These are phyloP conservation scores for Thielaviopsis musarum DNA, from an alignment of 2,329 filamentous ascomycete genomes.

Conservation along the genomic window DNA sequence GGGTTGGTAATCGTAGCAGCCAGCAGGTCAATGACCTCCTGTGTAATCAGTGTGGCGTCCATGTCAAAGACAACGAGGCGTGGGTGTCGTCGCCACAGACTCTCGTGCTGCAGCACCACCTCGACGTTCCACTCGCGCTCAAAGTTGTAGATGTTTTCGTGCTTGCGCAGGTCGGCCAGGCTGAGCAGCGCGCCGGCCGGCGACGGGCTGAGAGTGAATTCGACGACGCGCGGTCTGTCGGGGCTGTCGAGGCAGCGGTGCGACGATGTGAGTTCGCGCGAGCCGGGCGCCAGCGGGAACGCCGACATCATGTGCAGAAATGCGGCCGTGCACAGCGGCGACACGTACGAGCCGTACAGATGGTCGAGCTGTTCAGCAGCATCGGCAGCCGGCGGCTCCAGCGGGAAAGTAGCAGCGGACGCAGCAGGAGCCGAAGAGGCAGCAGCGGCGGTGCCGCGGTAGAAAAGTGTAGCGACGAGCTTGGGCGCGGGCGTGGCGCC, in stretches of 20 bases:
- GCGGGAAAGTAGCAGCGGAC: conserved; percentile 39
- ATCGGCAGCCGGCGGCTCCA: conserved; percentile 39
- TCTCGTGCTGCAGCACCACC: conserved; percentile 59
- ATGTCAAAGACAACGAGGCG: conserved; percentile 92
- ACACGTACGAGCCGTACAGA: conserved; percentile 49
- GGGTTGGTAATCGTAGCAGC: conserved; percentile 57
- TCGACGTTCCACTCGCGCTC: conserved; percentile 83
- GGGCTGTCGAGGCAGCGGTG: conserved; percentile 48
- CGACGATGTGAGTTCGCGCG: conserved; percentile 38
- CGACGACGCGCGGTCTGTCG: conserved; percentile 45
- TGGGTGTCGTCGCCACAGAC: conserved; percentile 60
- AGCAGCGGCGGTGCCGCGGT: conserved; percentile 28
- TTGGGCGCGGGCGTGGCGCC: conserved; percentile 30
- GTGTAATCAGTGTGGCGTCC: conserved; percentile 93
- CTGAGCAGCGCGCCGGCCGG: conserved; percentile 46
- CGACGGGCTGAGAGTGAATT: conserved; percentile 45
- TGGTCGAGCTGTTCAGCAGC: conserved; percentile 42
- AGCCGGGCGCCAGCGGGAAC: conserved; percentile 37
- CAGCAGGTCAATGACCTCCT: conserved; percentile 94
- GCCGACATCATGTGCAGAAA: conserved; percentile 50
- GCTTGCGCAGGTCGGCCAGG: conserved; percentile 54
- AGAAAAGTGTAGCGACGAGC: conserved; percentile 47
- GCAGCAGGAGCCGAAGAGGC: conserved; percentile 37
- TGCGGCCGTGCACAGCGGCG: conserved; percentile 46
- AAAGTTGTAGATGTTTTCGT: conserved; percentile 69